These are phyloP conservation scores for Podospora fimiseda DNA, from an alignment of 495 filamentous ascomycete species.

Conservation along the genomic window DNA sequence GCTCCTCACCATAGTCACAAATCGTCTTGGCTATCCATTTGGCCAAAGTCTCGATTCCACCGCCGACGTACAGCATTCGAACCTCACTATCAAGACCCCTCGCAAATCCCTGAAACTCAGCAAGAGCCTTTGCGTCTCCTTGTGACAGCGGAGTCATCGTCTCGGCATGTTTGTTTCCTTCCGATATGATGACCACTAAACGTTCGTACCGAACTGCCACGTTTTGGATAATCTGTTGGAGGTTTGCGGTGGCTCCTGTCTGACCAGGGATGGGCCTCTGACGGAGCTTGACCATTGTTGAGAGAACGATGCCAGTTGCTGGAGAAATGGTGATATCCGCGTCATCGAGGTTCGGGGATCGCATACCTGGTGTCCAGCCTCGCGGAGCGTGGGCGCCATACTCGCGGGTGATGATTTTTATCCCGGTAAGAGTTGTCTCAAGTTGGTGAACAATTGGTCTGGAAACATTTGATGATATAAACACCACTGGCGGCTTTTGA, in stretches of 20 bases:
- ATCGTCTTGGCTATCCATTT: constrained; percentile 52
- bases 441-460: constrained; percentile 42
- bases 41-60: constrained; percentile 50
- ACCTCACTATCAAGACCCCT: constrained; percentile 35
- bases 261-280: constrained; percentile 65
- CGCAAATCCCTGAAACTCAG: constrained; percentile 50
- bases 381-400: constrained; percentile 38
- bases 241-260: constrained; percentile 30
- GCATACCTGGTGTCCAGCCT: constrained; percentile 23
- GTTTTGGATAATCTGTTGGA: constrained; percentile 52
- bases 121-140: constrained; percentile 47
- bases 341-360: constrained; percentile 46
- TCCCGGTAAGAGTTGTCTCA: constrained; percentile 42
- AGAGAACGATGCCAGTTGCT: constrained; percentile 59
- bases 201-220: constrained; percentile 59
- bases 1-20: constrained; percentile 29
- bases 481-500: constrained; percentile 29
- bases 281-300: constrained; percentile 66
- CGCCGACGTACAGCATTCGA: constrained; percentile 48
- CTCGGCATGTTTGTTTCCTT: constrained; percentile 37
- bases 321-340: constrained; percentile 74
- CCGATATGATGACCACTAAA: constrained; percentile 63
- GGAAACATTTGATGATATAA: constrained; percentile 46
- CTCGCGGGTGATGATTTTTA: constrained; percentile 55
- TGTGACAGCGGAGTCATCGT: constrained; percentile 31